Conservation (phyloP, 2,329 filamentous ascomycete species). For the Elsinoe ampelina region DNA sequence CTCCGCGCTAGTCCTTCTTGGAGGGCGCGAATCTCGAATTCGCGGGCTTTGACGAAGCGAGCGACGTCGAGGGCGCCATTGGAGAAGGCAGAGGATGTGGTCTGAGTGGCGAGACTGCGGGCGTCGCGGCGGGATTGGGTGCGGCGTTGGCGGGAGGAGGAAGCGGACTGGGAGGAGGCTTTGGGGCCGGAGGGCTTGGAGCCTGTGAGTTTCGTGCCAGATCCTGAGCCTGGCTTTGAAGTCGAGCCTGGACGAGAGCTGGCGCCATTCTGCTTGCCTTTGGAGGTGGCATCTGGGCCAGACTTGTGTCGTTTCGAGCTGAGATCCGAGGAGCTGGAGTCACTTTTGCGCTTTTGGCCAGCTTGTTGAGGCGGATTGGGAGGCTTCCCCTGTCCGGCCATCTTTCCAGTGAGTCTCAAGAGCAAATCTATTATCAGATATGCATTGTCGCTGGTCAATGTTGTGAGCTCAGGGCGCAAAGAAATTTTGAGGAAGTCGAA, state of each 20-base stretch:
- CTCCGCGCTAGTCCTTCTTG: slow-evolving; percentile 72
- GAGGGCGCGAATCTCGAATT: slow-evolving; percentile 81
- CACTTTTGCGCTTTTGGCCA: slow-evolving; percentile 10
- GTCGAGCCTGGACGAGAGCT: neutral
- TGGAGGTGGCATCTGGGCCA: neutral
- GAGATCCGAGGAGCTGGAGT: neutral
- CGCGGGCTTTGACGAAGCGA: slow-evolving; percentile 72
- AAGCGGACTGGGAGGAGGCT: neutral
- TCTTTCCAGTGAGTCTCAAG: neutral
- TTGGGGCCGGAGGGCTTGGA: neutral
- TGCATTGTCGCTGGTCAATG: neutral
- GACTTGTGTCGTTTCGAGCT: slow-evolving; percentile 1
- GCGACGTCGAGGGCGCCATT: slow-evolving; percentile 76
- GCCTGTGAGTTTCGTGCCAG: too few relatives aligned
- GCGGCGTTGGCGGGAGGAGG: neutral
- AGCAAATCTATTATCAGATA: neutral
- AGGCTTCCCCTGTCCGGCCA: neutral
- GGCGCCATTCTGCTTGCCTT: neutral
- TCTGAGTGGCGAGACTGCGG: slow-evolving; percentile 38
- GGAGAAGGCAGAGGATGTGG: slow-evolving; percentile 45
- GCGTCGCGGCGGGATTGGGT: slow-evolving; percentile 29
- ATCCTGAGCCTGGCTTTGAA: neutral
- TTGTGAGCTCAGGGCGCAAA: neutral
- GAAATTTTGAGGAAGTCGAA: slow-evolving; percentile 5
- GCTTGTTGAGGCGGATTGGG: slow-evolving; percentile 1